Evolutionary conservation across 768 basidiomycete species (phyloP).

Genomic region (Tylopilus felleus): DNA sequence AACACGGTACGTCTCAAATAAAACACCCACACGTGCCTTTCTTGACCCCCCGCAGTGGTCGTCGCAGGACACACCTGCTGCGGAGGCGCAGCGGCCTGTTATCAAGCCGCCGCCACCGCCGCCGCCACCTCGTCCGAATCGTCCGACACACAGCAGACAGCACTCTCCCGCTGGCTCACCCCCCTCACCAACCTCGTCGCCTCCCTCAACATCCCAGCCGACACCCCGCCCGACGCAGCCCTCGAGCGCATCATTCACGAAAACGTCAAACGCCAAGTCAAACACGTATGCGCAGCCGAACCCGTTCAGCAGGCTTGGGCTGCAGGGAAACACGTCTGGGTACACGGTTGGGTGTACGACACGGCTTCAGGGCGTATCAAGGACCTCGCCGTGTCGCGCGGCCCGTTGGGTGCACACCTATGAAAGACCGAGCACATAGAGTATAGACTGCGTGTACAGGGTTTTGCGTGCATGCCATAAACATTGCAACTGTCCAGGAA

Average conservation of each 20-base stretch:
- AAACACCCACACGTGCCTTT: too few species aligned
- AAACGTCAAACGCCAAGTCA: conserved; percentile 57
- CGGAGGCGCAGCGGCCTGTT: conserved; percentile 67
- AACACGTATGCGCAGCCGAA: conserved; percentile 45
- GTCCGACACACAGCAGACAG: conserved; percentile 16
- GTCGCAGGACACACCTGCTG: conserved; percentile 83
- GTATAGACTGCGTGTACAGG: background rate
- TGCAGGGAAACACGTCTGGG: conserved; percentile 40
- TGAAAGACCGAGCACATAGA: background rate
- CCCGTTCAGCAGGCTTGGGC: conserved; percentile 47
- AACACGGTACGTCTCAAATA: conserved; percentile 69
- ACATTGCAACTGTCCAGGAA: conserved; percentile 11
- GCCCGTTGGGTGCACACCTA: background rate
- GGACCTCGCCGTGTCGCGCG: conserved; percentile 51
- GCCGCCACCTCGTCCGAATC: background rate
- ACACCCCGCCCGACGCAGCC: conserved; percentile 34
- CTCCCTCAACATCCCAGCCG: conserved; percentile 41
- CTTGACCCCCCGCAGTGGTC: conserved; percentile 58
- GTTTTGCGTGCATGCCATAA: conserved; percentile 6
- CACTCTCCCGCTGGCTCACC: conserved; percentile 68
- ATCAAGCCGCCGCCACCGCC: conserved; percentile 34
- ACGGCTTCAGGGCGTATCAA: conserved; percentile 54
- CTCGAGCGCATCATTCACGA: conserved; percentile 51
- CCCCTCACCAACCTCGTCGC: conserved; percentile 54
- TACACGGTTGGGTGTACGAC: conserved; percentile 78